Evolutionary conservation across 2,329 filamentous ascomycete genomes (phyloP), one percentile per base, ranked within the genome.

Genomic region (Aspergillus pseudotamarii): DNA sequence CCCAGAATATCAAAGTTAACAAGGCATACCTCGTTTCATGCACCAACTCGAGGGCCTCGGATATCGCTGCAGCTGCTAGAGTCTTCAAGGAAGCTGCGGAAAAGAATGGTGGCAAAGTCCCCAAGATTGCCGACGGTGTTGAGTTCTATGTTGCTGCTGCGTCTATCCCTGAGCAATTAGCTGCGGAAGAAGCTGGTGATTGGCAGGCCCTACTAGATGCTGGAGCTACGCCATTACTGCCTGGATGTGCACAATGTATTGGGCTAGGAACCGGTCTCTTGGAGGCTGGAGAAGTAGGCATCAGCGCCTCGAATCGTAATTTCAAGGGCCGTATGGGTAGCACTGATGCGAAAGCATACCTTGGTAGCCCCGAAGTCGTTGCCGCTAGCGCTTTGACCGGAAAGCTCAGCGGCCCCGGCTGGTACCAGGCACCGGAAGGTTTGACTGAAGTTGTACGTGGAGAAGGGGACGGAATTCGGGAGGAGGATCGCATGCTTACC

Each of bases 291-390:
- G 93, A 97, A 79, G 88, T 93, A 11, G 93, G 93, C 26, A 94
- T 97, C 69, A 89, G 85, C 64, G 92, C 93, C 0, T 89, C 85
- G 58, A 97, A 97, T 81, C 85, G 94, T 12, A 97, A 97, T 77
- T 97, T 94, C 83, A 93, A 94, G 78, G 94, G 93, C 0, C 88
- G 94, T 3, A 96, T 97, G 91, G 94, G 94, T 3, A 89, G 86
- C 16, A 88, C 86, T 3, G 87, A 91, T 6, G 91, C 93, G 0
- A 89, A 93, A 72, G 92, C 93, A 0, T 97, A 97, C 75, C 88
- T 97, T 0, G 91, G 90, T 6, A 94, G 91, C 68, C 94, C 95
- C 0, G 94, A 97, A 73, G 89, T 97, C 2, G 94, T 98, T 0
- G 94, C 94, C 4, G 94, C 95, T 9, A 96, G 92, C 71, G 94